Percentiles rank a stretch among this genome's conserved stretches.
Evolutionary conservation across 1,139 yeast species (phyloP).

Genomic region (Zygosaccharomyces sapae): DNA sequence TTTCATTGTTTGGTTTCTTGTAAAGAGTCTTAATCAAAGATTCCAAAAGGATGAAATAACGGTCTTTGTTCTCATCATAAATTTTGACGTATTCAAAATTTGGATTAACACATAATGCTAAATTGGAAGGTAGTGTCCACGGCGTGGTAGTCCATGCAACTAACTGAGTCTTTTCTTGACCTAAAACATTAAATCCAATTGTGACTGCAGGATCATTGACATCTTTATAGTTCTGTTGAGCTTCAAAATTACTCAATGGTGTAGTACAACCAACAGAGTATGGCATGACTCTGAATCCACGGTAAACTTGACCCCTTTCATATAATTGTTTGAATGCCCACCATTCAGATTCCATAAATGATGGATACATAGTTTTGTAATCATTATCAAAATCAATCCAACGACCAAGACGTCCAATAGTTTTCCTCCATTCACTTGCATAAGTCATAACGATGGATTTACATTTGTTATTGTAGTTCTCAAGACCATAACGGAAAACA

Average conservation of each 20-base stretch:
- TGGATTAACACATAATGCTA: constrained; percentile 89
- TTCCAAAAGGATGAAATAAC: constrained; percentile 78
- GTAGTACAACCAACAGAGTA: constrained; percentile 97
- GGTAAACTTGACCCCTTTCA: constrained; percentile 81
- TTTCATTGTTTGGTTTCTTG: constrained; percentile 91
- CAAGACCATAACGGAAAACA: constrained; percentile 90
- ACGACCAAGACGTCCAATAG: constrained; percentile 91
- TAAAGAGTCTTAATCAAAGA: constrained; percentile 73
- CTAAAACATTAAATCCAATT: constrained; percentile 76
- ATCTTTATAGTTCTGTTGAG: constrained; percentile 96
- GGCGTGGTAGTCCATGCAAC: constrained; percentile 99
- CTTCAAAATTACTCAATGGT: constrained; percentile 95
- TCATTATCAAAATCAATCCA: constrained; percentile 99
- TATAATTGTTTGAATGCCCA: constrained; percentile 93
- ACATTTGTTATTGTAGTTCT: constrained; percentile 89
- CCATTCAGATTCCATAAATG: constrained; percentile 98
- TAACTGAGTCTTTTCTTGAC: constrained; percentile 73
- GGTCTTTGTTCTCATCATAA: constrained; percentile 79
- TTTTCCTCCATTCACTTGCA: constrained; percentile 89
- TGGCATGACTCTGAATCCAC: constrained; percentile 97
- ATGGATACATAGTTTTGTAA: constrained; percentile 92
- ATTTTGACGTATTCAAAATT: constrained; percentile 88
- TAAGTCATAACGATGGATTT: constrained; percentile 96
- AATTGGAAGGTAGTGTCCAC: constrained; percentile 96
- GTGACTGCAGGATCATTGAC: constrained; percentile 97